phyloP scores from a whole-genome alignment of 1,284 basidiomycete species.

The Chiua sp. region DNA sequence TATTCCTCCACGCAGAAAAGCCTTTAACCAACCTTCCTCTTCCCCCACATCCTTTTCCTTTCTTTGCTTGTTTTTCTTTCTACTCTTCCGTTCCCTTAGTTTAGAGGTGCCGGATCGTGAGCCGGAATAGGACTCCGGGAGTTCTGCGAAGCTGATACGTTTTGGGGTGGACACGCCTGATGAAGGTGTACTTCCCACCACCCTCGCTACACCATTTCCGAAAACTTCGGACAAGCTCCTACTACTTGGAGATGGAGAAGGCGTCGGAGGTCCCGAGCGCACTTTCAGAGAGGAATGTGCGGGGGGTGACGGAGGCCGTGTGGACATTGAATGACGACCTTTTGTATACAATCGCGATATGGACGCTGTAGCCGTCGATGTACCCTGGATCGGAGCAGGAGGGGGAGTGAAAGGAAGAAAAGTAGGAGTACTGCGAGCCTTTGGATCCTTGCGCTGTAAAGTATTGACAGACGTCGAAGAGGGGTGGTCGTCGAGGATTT shows the following conservation, averaged over 20 bases:
- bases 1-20: slow-evolving; percentile 47
- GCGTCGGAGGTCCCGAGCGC: slow-evolving; percentile 36
- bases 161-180: slow-evolving; percentile 65
- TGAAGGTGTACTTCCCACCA: slow-evolving; percentile 29
- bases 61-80: slow-evolving; percentile 31
- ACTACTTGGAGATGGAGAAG: slow-evolving; percentile 37
- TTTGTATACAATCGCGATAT: slow-evolving; percentile 78
- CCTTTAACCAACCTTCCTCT: slow-evolving; percentile 53
- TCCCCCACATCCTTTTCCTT: slow-evolving; percentile 32
- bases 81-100: slow-evolving; percentile 32
- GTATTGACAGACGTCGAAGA: slow-evolving; percentile 29
- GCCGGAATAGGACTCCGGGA: slow-evolving; percentile 63
- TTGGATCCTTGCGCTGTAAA: slow-evolving; percentile 16
- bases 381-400: slow-evolving; percentile 55
- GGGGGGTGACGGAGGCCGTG: slow-evolving; percentile 58
- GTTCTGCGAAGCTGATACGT: slow-evolving; percentile 74
- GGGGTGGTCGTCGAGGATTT: slow-evolving; percentile 67
- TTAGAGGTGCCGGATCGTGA: slow-evolving; percentile 30
- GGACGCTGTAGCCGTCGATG: slow-evolving; percentile 74
- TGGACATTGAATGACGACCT: slow-evolving; percentile 62
- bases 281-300: slow-evolving; percentile 58
- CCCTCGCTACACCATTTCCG: slow-evolving; percentile 35
- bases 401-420: slow-evolving; percentile 51
- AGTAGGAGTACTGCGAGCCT: slow-evolving; percentile 20
- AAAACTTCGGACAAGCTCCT: slow-evolving; percentile 39